Conservation (phyloP, 2,329 filamentous ascomycete species). For the Volutella citrinella region DNA sequence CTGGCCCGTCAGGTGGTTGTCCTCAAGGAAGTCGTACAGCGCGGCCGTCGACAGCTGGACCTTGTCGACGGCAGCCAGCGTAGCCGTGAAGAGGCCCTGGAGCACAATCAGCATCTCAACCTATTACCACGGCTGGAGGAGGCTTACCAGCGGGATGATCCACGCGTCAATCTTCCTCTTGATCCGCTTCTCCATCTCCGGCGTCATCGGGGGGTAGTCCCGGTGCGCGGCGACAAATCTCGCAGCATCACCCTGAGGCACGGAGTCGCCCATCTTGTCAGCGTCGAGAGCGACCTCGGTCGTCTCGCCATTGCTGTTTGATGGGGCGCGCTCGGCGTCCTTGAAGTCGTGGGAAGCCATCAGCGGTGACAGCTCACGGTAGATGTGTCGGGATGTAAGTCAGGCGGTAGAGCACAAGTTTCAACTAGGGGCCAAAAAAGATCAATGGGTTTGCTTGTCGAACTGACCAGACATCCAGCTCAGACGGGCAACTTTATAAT, state of each 20-base stretch:
- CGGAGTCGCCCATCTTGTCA: no score
- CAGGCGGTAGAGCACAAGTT: no score
- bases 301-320: slow-evolving; percentile 4
- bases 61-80: slow-evolving; percentile 28
- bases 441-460: no score
- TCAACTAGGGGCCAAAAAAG: no score
- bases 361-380: no score
- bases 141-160: slow-evolving; percentile 11
- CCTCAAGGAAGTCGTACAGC: slow-evolving; percentile 21
- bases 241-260: slow-evolving; percentile 8
- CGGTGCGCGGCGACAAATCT: slow-evolving; percentile 9
- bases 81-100: slow-evolving; percentile 6
- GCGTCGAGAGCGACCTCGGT: slow-evolving; percentile 1
- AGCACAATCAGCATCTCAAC: slow-evolving; percentile 1
- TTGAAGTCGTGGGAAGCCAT: slow-evolving; percentile 3
- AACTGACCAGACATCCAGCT: no score
- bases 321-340: slow-evolving; percentile 1
- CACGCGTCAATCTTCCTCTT: slow-evolving; percentile 17
- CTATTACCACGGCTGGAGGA: not conserved
- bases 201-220: slow-evolving; percentile 16
- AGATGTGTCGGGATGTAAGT: no score
- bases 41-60: slow-evolving; percentile 26
- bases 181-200: slow-evolving; percentile 15
- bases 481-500: no score
- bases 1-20: slow-evolving; percentile 15